These are phyloP conservation scores for Chlorella vulgaris DNA, from an alignment of 139 green algal species.

Conservation along the genomic window DNA sequence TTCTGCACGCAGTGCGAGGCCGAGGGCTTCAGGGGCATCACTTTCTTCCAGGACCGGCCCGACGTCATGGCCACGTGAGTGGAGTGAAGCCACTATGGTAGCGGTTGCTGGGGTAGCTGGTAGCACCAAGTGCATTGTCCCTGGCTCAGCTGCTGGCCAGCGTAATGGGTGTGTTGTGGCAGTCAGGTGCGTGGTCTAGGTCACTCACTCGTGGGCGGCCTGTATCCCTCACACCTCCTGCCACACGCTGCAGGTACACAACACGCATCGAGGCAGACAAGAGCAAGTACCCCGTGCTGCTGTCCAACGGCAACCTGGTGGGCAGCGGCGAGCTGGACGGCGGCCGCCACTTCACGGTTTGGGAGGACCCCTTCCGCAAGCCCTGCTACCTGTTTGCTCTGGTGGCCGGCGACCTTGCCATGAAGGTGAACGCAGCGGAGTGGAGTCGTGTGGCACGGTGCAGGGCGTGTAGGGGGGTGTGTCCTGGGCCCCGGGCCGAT, in stretches of 20 bases:
- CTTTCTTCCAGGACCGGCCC: conserved; percentile 94
- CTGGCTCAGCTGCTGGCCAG: no score
- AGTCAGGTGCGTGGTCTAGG: no score
- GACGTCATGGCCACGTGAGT: conserved; percentile 74
- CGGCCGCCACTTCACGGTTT: conserved; percentile 75
- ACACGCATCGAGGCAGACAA: conserved; percentile 92
- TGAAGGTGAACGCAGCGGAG: conserved; percentile 38
- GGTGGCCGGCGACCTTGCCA: conserved; percentile 89
- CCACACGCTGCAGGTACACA: conserved; percentile 81
- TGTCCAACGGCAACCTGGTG: conserved; percentile 97
- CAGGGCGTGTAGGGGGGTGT: no score
- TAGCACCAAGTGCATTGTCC: no score
- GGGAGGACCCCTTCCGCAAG: conserved; percentile 95
- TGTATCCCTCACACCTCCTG: no score
- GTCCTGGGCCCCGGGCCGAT: no score
- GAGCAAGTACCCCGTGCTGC: conserved; percentile 91
- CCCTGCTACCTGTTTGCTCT: conserved; percentile 99
- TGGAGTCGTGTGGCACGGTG: no score
- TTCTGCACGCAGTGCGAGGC: conserved; percentile 99
- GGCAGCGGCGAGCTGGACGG: conserved; percentile 75
- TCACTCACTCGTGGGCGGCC: no score
- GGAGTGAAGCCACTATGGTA: neutral
- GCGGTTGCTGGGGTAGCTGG: conserved; percentile 53
- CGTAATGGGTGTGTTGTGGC: no score
- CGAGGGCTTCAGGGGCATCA: conserved; percentile 98